Conservation (phyloP, 305 asterid species). For the Fraxinus floribunda region DNA sequence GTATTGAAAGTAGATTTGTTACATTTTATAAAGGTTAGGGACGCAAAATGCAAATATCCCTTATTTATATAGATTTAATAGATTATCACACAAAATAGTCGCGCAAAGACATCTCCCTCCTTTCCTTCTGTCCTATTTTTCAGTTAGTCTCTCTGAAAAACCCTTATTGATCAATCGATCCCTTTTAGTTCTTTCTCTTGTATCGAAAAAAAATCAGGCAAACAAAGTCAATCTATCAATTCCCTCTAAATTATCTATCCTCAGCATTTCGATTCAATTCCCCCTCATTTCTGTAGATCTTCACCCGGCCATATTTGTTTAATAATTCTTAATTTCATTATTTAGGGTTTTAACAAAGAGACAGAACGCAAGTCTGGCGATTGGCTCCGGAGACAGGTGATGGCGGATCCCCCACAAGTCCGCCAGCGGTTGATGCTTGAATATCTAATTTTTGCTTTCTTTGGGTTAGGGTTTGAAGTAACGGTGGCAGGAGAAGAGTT, state of each 20-base stretch:
- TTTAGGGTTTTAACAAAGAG: conserved; percentile 17
- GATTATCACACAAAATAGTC: neutral
- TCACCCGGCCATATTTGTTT: conserved; percentile 1
- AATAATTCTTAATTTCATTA: conserved; percentile 12
- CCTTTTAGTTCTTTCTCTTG: neutral
- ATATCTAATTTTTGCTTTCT: conserved; percentile 19
- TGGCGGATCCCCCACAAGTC: conserved; percentile 84
- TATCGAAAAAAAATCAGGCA: neutral
- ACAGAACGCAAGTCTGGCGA: conserved; percentile 52
- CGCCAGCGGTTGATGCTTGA: conserved; percentile 37
- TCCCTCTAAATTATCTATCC: conserved; percentile 15
- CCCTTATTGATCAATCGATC: neutral
- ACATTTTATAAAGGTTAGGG: neutral
- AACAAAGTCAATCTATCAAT: neutral
- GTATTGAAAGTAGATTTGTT: too few species aligned
- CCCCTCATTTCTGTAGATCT: conserved; percentile 19
- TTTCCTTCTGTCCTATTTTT: neutral
- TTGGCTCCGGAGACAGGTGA: conserved; percentile 48
- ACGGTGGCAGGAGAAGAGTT: conserved; percentile 22
- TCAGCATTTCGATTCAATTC: conserved; percentile 19
- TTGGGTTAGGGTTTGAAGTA: conserved; percentile 30
- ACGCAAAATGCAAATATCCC: neutral
- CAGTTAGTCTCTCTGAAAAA: neutral
- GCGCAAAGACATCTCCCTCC: neutral
- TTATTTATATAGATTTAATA: neutral